Percentiles rank a stretch among this genome's conserved stretches.
These are phyloP conservation scores for Hymenoscyphus linearis DNA, from an alignment of 2,329 filamentous ascomycete genomes.

Conservation along the genomic window DNA sequence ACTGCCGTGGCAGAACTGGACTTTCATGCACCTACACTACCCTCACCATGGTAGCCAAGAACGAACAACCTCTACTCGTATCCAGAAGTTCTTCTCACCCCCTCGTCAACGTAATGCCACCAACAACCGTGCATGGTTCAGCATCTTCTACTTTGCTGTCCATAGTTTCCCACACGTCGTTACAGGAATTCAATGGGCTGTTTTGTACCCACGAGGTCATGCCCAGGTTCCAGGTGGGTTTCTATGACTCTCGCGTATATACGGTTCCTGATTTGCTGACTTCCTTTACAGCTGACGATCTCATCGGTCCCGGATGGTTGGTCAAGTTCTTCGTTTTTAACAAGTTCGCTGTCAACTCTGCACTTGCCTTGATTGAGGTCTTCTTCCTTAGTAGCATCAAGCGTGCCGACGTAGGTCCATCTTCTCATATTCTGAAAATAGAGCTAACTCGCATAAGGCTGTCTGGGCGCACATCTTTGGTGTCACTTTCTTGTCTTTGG, in stretches of 20 bases:
- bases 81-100: constrained; percentile 25
- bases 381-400: constrained; percentile 31
- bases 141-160: constrained; percentile 31
- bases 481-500: constrained; percentile 19
- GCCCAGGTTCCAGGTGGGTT: constrained; percentile 19
- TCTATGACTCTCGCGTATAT: neutral
- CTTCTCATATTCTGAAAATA: neutral
- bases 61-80: constrained; percentile 7
- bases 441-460: constrained; percentile 22
- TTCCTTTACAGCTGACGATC: constrained; percentile 13
- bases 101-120: constrained; percentile 20
- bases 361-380: constrained; percentile 31
- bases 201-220: constrained; percentile 26
- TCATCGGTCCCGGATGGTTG: constrained; percentile 22
- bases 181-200: constrained; percentile 28
- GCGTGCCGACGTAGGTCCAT: constrained; percentile 25
- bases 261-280: constrained; percentile 9
- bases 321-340: constrained; percentile 25
- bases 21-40: constrained; percentile 32
- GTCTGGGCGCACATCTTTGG: constrained; percentile 21
- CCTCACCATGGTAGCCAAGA: constrained; percentile 22
- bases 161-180: constrained; percentile 29
- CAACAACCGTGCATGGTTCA: constrained; percentile 28
- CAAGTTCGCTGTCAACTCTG: constrained; percentile 25
- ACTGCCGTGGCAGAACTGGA: constrained; percentile 26